These are phyloP conservation scores for Pseudogymnoascus sp. DNA, from an alignment of 2,329 filamentous ascomycete species.

Conservation along the genomic window DNA sequence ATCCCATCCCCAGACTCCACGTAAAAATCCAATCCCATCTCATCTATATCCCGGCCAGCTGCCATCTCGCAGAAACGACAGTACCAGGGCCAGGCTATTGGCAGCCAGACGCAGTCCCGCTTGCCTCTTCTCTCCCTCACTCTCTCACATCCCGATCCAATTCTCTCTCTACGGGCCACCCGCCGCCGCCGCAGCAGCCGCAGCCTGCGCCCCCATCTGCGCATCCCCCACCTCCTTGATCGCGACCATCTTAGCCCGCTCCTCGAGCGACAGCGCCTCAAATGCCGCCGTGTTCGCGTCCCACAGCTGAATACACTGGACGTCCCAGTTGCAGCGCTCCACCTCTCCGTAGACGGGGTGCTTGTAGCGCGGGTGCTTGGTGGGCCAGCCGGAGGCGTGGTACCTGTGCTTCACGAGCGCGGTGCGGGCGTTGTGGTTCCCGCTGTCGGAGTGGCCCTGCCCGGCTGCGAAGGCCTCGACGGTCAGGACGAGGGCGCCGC, in stretches of 20 bases:
- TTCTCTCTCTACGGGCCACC: too few species aligned
- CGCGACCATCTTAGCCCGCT: conserved; percentile 40
- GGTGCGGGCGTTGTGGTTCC: conserved; percentile 56
- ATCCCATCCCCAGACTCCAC: too few species aligned
- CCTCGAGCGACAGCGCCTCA: conserved; percentile 47
- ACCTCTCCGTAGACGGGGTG: conserved; percentile 64
- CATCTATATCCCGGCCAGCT: too few species aligned
- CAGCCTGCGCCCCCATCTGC: neutral
- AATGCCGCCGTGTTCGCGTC: conserved; percentile 56
- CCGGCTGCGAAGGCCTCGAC: conserved; percentile 66
- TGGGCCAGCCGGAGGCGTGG: conserved; percentile 65
- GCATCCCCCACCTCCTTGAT: conserved; percentile 12
- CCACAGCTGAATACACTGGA: conserved; percentile 56
- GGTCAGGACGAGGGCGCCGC: conserved; percentile 56
- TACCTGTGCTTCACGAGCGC: conserved; percentile 68
- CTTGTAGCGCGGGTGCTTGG: conserved; percentile 54
- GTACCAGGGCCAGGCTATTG: too few species aligned
- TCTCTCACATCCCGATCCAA: too few species aligned
- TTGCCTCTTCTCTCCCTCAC: neutral
- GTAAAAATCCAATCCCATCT: neutral
- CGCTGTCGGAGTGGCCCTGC: conserved; percentile 64
- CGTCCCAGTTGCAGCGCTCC: conserved; percentile 62
- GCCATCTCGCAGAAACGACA: neutral
- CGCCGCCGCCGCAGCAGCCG: neutral
- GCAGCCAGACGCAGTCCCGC: too few species aligned